Evolutionary conservation across 768 basidiomycete species (phyloP).

Genomic region (Coprinopsis sp.): DNA sequence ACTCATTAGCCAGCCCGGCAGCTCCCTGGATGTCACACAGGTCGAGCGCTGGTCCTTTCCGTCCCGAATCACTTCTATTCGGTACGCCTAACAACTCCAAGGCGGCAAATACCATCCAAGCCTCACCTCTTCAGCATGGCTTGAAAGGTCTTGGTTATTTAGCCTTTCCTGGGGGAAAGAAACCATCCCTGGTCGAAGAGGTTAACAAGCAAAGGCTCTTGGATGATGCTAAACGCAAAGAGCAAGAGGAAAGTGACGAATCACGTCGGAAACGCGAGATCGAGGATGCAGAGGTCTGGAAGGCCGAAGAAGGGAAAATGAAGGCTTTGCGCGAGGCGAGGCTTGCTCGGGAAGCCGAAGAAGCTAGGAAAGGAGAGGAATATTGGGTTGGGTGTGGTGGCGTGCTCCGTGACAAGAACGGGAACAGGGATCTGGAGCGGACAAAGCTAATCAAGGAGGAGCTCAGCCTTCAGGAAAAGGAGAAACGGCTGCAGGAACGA

Average conservation of each 20-base stretch:
- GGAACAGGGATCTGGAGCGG: conserved; percentile 45
- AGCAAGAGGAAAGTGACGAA: background rate
- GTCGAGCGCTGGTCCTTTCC: no score
- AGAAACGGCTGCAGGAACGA: conserved; percentile 29
- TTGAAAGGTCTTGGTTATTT: no score
- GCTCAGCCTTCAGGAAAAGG: conserved; percentile 39
- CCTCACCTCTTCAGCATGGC: no score
- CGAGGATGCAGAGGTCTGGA: background rate
- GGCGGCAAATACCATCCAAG: no score
- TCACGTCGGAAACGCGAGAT: background rate
- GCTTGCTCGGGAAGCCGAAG: conserved; percentile 31
- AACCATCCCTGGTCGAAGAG: no score
- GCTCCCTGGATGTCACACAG: no score
- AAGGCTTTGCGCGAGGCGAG: conserved; percentile 7
- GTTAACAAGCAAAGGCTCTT: no score
- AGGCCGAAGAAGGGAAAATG: conserved; percentile 1
- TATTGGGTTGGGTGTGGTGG: conserved; percentile 60
- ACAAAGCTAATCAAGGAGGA: conserved; percentile 47
- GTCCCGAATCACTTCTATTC: no score
- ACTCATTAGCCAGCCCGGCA: no score
- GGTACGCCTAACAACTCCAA: no score
- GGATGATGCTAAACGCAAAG: no score
- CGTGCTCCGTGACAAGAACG: conserved; percentile 44
- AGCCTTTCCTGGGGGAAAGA: no score
- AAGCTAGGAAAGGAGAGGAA: conserved; percentile 46